Evolutionary conservation across 2,329 filamentous ascomycete species (phyloP).

Genomic region (Aureobasidium sp.): DNA sequence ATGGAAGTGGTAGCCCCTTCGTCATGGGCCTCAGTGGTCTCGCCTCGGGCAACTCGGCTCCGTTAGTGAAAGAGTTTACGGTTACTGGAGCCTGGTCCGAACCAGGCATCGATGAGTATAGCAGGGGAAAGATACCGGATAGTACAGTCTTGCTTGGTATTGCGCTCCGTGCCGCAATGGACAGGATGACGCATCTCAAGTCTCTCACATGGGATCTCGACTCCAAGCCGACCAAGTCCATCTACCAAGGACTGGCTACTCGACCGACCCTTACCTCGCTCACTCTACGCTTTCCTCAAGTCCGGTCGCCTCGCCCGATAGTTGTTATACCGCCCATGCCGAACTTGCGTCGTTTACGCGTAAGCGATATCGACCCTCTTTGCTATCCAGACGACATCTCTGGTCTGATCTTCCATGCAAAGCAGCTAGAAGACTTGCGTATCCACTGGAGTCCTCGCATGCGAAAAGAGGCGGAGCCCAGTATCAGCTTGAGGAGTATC

Average conservation of each 20-base stretch:
- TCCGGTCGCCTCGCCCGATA: conserved; percentile 51
- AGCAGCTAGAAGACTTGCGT: conserved; percentile 48
- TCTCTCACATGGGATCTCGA: conserved; percentile 56
- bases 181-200: conserved; percentile 50
- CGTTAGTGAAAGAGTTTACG: conserved; percentile 47
- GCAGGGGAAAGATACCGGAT: conserved; percentile 54
- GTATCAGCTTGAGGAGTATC: conserved; percentile 46
- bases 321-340: conserved; percentile 51
- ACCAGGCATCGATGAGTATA: conserved; percentile 50
- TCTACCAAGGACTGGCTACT: conserved; percentile 51
- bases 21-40: conserved; percentile 56
- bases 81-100: conserved; percentile 53
- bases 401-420: conserved; percentile 46
- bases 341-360: conserved; percentile 46
- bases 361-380: conserved; percentile 56
- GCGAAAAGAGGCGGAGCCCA: conserved; percentile 52
- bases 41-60: conserved; percentile 48
- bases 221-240: conserved; percentile 52
- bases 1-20: conserved; percentile 57
- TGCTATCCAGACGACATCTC: conserved; percentile 59
- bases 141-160: conserved; percentile 59
- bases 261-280: conserved; percentile 46
- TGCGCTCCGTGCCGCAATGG: conserved; percentile 50
- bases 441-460: conserved; percentile 58
- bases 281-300: conserved; percentile 50